A percentile compares a stretch with the other conserved stretches of the same genome.
phyloP scores from a whole-genome alignment of 2,329 filamentous ascomycete genomes.

The Blumeriella jaapii region DNA sequence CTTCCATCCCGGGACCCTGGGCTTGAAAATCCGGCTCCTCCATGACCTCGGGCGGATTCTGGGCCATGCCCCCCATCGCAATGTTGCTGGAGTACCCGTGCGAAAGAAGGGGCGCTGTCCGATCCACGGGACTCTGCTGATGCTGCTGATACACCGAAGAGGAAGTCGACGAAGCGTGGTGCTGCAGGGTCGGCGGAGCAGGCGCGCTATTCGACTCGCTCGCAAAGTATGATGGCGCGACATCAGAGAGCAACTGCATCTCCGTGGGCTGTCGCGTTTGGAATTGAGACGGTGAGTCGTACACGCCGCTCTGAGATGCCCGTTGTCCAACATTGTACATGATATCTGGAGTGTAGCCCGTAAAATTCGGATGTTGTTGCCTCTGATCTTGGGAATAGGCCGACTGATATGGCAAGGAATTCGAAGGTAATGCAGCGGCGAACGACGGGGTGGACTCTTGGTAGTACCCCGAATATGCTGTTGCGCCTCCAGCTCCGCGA shows the following conservation, averaged over 20 bases:
- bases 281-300: conserved; percentile 64
- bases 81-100: conserved; percentile 39
- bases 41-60: conserved; percentile 34
- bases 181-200: conserved; percentile 42
- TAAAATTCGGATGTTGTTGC: conserved; percentile 39
- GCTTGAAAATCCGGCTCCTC: conserved; percentile 48
- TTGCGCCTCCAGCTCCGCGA: conserved; percentile 39
- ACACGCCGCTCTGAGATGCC: conserved; percentile 50
- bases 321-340: conserved; percentile 70
- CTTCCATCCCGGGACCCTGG: conserved; percentile 42
- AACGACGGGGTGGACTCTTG: conserved; percentile 41
- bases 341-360: conserved; percentile 52
- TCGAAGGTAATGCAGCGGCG: conserved; percentile 27
- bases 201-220: conserved; percentile 52
- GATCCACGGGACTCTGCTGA: conserved; percentile 35
- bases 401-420: conserved; percentile 29
- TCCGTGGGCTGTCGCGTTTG: conserved; percentile 63
- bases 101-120: conserved; percentile 39
- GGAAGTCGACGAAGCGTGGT: conserved; percentile 39
- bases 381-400: conserved; percentile 40
- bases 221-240: conserved; percentile 65
- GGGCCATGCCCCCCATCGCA: conserved; percentile 36
- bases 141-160: conserved; percentile 44
- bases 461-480: conserved; percentile 49
- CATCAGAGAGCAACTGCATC: conserved; percentile 66